Evolutionary conservation across 208 protist species (phyloP).

Genomic region (Acanthamoeba divionensis): DNA sequence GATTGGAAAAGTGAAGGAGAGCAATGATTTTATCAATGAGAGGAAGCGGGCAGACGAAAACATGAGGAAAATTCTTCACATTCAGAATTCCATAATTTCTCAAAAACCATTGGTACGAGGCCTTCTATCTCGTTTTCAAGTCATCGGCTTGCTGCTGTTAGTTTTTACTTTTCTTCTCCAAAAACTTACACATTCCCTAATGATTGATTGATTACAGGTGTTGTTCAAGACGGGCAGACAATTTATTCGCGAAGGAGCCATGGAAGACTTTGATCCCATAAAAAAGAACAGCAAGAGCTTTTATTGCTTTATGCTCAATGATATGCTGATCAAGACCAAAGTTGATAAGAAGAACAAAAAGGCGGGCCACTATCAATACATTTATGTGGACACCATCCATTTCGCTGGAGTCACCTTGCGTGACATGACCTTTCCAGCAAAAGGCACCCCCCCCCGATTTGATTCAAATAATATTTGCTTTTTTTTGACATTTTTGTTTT

Average conservation of each 20-base stretch:
- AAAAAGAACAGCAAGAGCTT: not conserved
- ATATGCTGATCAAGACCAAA: slow-evolving; percentile 11
- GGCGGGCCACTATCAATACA: too few species aligned
- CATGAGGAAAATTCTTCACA: slow-evolving; percentile 23
- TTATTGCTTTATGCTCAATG: slow-evolving; percentile 41
- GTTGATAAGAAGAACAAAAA: not conserved
- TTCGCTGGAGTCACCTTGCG: not conserved
- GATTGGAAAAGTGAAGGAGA: not conserved
- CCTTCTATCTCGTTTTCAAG: not conserved
- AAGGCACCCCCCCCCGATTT: not conserved
- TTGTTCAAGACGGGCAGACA: not conserved
- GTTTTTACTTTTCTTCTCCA: not conserved
- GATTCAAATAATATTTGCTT: too few species aligned
- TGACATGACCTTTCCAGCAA: not conserved
- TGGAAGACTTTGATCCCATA: not conserved
- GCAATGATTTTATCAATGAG: slow-evolving; percentile 31
- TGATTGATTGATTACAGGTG: not conserved
- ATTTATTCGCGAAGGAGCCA: not conserved
- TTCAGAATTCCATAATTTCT: slow-evolving; percentile 6
- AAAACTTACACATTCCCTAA: not conserved
- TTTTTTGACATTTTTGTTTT: too few species aligned
- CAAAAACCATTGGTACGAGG: not conserved
- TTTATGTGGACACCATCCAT: not conserved
- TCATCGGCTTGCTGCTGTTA: not conserved
- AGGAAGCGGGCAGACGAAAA: slow-evolving; percentile 20